These are phyloP conservation scores for Coelastrella sp. DNA, from an alignment of 139 green algal species.

Conservation along the genomic window DNA sequence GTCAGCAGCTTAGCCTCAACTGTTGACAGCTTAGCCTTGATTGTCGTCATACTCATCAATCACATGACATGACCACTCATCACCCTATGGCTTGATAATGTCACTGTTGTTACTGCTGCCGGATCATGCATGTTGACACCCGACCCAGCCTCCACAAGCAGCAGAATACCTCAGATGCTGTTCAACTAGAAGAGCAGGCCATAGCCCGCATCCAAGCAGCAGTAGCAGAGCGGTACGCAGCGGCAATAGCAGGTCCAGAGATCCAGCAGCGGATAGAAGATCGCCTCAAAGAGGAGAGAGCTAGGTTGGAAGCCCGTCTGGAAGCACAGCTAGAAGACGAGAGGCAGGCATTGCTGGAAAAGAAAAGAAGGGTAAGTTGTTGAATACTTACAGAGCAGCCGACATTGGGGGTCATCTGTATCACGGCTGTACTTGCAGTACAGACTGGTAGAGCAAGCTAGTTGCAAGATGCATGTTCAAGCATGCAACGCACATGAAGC, in stretches of 20 bases:
- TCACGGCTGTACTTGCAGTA: not conserved
- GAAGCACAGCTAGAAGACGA: constrained; percentile 44
- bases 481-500: no score
- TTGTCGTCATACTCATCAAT: no score
- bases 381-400: not conserved
- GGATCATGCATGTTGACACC: not conserved
- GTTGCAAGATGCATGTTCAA: no score
- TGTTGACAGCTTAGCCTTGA: no score
- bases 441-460: no score
- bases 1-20: no score
- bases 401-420: not conserved
- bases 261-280: not conserved
- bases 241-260: constrained; percentile 1
- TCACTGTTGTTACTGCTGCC: constrained; percentile 3
- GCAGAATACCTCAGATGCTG: not conserved
- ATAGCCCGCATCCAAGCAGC: constrained; percentile 33
- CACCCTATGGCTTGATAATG: not conserved
- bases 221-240: constrained; percentile 24
- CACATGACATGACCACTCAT: no score
- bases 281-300: constrained; percentile 22
- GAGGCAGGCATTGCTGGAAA: constrained; percentile 11
- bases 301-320: constrained; percentile 41
- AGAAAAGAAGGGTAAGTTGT: not conserved
- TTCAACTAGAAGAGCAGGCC: constrained; percentile 37
- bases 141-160: no score